Evolutionary conservation across 2,329 filamentous ascomycete species (phyloP).

Genomic region (Arachnomyces sp.): DNA sequence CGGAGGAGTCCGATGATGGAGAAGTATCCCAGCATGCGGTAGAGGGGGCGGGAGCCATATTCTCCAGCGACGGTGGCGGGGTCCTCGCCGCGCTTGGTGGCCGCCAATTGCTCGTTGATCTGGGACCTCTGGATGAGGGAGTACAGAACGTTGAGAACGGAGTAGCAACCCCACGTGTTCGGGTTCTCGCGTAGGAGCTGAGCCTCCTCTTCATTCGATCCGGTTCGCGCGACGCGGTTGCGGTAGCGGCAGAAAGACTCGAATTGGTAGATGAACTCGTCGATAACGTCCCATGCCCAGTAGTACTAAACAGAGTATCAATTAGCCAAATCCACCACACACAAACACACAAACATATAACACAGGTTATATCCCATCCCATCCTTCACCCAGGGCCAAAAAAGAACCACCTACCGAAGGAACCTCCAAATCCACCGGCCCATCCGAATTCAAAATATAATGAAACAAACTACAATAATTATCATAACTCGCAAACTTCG

Average conservation of each 20-base stretch:
- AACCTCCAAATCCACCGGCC: slow-evolving; percentile 93
- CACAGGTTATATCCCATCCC: not conserved
- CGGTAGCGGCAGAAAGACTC: slow-evolving; percentile 98
- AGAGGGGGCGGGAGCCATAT: slow-evolving; percentile 87
- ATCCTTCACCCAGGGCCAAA: slow-evolving; percentile 1
- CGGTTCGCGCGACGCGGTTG: slow-evolving; percentile 73
- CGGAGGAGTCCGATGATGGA: slow-evolving; percentile 95
- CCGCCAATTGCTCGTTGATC: slow-evolving; percentile 93
- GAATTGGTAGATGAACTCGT: slow-evolving; percentile 99
- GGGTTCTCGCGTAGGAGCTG: slow-evolving; percentile 88
- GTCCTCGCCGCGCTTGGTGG: slow-evolving; percentile 91
- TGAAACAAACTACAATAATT: slow-evolving; percentile 99
- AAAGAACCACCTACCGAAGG: slow-evolving; percentile 65
- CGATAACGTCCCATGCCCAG: slow-evolving; percentile 99
- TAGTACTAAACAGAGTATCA: slow-evolving; percentile 59
- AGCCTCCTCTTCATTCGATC: slow-evolving; percentile 84
- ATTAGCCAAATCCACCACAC: slow-evolving; percentile 3
- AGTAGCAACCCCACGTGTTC: slow-evolving; percentile 99
- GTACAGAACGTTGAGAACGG: slow-evolving; percentile 97
- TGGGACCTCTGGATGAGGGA: slow-evolving; percentile 97
- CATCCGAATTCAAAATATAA: slow-evolving; percentile 97
- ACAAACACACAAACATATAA: not conserved
- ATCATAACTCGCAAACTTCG: slow-evolving; percentile 98
- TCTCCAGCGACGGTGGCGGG: slow-evolving; percentile 80
- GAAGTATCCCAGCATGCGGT: slow-evolving; percentile 98